Conservation (phyloP, 192 early-diverging fungal species). For the Linnemannia hyalina region DNA sequence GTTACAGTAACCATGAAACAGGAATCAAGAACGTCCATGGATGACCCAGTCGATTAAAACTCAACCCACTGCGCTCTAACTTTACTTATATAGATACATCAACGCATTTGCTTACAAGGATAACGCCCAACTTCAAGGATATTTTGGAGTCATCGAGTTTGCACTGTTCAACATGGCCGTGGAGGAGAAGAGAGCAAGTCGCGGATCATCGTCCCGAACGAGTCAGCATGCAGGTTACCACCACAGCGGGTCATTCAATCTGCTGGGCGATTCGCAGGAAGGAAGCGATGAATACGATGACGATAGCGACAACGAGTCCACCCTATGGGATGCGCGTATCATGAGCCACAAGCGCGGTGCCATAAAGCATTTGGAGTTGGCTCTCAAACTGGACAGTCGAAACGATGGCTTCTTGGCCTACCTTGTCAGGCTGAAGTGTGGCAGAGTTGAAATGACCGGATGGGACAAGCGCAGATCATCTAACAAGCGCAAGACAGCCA, state of each 20-base stretch:
- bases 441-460: constrained; percentile 12
- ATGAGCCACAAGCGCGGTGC: constrained; percentile 10
- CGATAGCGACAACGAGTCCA: neutral
- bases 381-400: constrained; percentile 9
- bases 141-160: constrained; percentile 40
- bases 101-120: constrained; percentile 26
- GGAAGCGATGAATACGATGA: constrained; percentile 9
- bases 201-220: neutral
- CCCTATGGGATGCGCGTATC: neutral
- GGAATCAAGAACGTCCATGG: neutral
- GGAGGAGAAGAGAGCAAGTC: neutral
- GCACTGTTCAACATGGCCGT: constrained; percentile 26
- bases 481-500: constrained; percentile 1
- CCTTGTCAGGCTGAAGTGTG: constrained; percentile 34
- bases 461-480: constrained; percentile 4
- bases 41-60: neutral
- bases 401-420: constrained; percentile 42
- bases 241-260: neutral
- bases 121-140: constrained; percentile 28
- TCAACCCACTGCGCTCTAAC: too few species aligned
- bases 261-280: neutral
- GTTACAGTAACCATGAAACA: neutral
- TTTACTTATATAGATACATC: neutral
- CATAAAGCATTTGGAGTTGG: constrained; percentile 16
- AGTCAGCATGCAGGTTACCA: neutral